These are phyloP conservation scores for Pleurotus platypus DNA, from an alignment of 768 basidiomycete species.

Conservation along the genomic window DNA sequence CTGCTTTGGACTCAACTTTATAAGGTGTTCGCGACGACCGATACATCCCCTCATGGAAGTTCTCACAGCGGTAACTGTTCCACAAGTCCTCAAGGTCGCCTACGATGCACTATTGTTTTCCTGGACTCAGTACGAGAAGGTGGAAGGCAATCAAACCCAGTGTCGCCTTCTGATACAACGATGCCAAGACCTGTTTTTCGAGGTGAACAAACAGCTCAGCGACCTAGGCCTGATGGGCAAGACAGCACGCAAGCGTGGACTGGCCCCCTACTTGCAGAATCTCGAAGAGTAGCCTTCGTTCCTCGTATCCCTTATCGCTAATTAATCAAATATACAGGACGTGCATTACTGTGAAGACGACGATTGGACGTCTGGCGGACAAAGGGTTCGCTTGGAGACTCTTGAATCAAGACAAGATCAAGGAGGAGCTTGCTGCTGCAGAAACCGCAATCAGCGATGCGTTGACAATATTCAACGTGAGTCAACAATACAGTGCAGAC, in stretches of 20 bases:
- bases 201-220: background rate
- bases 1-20: too few species aligned
- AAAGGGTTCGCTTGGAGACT: constrained; percentile 17
- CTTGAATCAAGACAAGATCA: constrained; percentile 13
- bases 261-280: background rate
- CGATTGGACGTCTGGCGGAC: constrained; percentile 9
- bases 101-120: constrained; percentile 1
- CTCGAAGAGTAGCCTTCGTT: background rate
- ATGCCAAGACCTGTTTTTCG: background rate
- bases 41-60: background rate
- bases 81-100: background rate
- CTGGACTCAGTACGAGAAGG: background rate
- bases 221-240: background rate
- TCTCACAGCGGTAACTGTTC: background rate
- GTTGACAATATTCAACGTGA: constrained; percentile 13
- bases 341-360: constrained; percentile 11
- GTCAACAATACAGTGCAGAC: background rate
- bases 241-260: background rate
- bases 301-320: background rate
- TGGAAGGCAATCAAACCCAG: constrained; percentile 4
- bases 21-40: too few species aligned
- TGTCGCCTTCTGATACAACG: background rate
- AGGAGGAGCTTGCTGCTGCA: constrained; percentile 10
- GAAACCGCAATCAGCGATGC: constrained; percentile 14
- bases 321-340: constrained; percentile 5